phyloP scores from a whole-genome alignment of 805 yeast genomes.

The Sugiyamaella lignohabitans region DNA sequence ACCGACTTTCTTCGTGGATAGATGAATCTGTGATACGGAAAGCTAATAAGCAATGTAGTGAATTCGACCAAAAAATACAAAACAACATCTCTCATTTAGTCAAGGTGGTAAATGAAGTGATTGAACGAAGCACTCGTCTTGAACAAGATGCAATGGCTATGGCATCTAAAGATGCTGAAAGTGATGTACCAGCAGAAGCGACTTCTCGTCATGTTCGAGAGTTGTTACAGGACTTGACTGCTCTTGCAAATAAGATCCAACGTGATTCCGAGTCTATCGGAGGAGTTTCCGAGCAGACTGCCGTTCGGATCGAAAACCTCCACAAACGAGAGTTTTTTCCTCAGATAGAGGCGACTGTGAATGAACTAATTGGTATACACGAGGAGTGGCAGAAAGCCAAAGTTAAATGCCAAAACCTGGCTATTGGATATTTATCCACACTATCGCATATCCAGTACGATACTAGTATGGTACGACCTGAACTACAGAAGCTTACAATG shows the following conservation, averaged over 20 bases:
- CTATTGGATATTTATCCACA: constrained; percentile 12
- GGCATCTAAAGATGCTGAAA: not conserved
- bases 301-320: constrained; percentile 18
- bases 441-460: constrained; percentile 27
- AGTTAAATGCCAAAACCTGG: constrained; percentile 6
- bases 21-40: constrained; percentile 2
- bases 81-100: not conserved
- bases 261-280: constrained; percentile 24
- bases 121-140: not conserved
- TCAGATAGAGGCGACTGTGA: constrained; percentile 18
- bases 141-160: not conserved
- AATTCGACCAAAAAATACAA: not conserved
- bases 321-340: constrained; percentile 29
- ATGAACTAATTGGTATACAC: constrained; percentile 20
- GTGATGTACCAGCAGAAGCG: too few species aligned
- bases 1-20: constrained; percentile 4
- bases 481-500: constrained; percentile 21
- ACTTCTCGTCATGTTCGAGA: constrained; percentile 13
- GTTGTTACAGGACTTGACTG: constrained; percentile 22
- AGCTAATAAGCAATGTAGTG: not conserved
- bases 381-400: constrained; percentile 8
- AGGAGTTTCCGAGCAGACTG: constrained; percentile 14
- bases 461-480: constrained; percentile 25
- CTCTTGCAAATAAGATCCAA: constrained; percentile 21
- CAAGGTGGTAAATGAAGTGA: constrained; percentile 1